These are phyloP conservation scores for Metschnikowia corniflorae DNA, from an alignment of 805 yeast species.

Conservation along the genomic window DNA sequence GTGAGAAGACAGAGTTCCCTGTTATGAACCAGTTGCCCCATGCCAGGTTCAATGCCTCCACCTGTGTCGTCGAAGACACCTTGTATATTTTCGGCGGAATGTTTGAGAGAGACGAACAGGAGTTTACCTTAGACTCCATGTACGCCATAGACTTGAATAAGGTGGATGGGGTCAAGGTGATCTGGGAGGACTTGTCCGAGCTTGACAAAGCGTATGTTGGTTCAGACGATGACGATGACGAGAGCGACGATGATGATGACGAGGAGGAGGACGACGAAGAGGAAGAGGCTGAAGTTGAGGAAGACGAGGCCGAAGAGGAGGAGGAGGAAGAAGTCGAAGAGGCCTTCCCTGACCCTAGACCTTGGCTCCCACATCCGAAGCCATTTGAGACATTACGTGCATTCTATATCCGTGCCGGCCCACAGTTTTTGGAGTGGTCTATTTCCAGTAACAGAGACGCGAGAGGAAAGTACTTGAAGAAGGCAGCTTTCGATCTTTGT, in stretches of 20 bases:
- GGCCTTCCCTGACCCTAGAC: conserved; percentile 84
- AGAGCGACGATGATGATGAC: conserved; percentile 50
- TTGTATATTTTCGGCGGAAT: conserved; percentile 86
- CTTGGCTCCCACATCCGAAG: conserved; percentile 97
- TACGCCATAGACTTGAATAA: conserved; percentile 83
- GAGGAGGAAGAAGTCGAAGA: conserved; percentile 59
- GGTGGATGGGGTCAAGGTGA: conserved; percentile 81
- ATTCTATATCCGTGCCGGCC: conserved; percentile 83
- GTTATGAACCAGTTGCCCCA: conserved; percentile 70
- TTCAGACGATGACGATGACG: conserved; percentile 60
- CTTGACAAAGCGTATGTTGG: conserved; percentile 49
- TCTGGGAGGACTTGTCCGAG: conserved; percentile 82
- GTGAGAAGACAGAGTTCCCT: conserved; percentile 48
- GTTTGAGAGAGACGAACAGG: conserved; percentile 86
- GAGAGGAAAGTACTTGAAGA: conserved; percentile 86
- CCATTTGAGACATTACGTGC: conserved; percentile 82
- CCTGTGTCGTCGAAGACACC: conserved; percentile 80
- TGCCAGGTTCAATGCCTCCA: conserved; percentile 80
- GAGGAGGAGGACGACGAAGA: conserved; percentile 52
- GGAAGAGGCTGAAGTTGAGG: conserved; percentile 46
- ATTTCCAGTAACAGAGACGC: conserved; percentile 80
- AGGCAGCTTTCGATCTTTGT: conserved; percentile 83
- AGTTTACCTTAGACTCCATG: conserved; percentile 77
- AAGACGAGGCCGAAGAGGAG: conserved; percentile 65
- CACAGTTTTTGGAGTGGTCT: conserved; percentile 89